phyloP scores from a whole-genome alignment of 148 eudicot species.

The Vaccinium darrowii region DNA sequence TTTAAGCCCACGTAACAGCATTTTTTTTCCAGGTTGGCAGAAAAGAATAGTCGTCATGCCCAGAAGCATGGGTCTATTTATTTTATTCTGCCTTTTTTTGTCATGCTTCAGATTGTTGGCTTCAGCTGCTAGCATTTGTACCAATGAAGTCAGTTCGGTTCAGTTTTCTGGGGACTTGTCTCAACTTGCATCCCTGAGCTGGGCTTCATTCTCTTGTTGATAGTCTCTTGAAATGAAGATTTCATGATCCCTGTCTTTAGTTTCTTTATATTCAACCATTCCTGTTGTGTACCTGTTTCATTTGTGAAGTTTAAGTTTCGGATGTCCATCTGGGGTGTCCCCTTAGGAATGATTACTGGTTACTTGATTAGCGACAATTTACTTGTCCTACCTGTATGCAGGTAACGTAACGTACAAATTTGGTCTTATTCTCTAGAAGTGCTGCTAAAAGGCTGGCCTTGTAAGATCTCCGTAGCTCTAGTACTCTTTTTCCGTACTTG shows the following conservation, averaged over 20 bases:
- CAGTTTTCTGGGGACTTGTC: background rate
- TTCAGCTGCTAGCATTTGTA: conserved; percentile 3
- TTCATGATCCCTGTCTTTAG: background rate
- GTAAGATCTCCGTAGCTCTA: background rate
- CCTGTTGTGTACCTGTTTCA: background rate
- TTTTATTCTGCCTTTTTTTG: background rate
- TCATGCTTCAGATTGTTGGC: background rate
- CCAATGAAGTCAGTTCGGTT: background rate
- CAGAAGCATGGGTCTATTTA: background rate
- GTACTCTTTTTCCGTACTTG: background rate
- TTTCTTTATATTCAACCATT: background rate
- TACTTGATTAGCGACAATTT: background rate
- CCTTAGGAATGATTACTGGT: background rate
- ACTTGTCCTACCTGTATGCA: background rate
- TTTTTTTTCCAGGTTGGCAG: too few relatives aligned
- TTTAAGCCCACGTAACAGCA: too few relatives aligned
- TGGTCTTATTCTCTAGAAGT: background rate
- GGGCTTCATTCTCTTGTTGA: background rate
- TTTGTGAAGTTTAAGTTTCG: background rate
- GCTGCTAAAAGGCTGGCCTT: background rate
- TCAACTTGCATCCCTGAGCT: conserved; percentile 2
- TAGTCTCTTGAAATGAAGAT: conserved; percentile 1
- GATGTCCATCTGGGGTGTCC: background rate
- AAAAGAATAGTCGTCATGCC: too few relatives aligned
- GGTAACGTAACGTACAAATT: background rate